phyloP scores from a whole-genome alignment of 305 asterid species.

The Fraxinus greggii region DNA sequence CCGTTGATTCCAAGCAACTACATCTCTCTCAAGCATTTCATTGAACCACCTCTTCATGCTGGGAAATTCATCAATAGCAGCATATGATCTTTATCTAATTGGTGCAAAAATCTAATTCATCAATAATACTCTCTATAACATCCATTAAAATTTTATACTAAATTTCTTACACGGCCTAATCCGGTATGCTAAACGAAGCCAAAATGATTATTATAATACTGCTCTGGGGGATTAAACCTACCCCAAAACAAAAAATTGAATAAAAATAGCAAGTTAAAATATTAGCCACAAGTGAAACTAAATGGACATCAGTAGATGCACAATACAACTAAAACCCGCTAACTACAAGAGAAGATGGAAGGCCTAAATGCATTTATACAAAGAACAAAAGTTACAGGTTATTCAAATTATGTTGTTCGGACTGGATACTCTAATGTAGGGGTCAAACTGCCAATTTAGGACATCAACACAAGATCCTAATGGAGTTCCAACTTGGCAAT shows the following conservation, averaged over 20 bases:
- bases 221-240: neutral
- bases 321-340: neutral
- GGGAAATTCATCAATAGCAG: conserved; percentile 17
- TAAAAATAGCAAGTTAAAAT: neutral
- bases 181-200: neutral
- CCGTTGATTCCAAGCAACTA: neutral
- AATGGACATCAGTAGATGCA: neutral
- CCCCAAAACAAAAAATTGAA: no score
- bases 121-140: neutral
- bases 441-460: neutral
- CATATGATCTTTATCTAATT: conserved; percentile 32
- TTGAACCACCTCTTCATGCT: conserved; percentile 29
- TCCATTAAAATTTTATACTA: no score
- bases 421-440: neutral
- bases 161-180: neutral
- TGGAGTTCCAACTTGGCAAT: neutral
- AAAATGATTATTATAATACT: neutral
- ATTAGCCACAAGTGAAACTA: neutral
- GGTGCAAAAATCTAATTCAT: conserved; percentile 24
- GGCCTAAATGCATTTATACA: neutral
- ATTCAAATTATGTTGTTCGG: neutral
- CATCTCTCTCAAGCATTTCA: conserved; percentile 14
- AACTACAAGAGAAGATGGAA: neutral
- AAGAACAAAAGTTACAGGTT: conserved; percentile 2
- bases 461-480: neutral